Conservation (phyloP, 1,284 basidiomycete species). For the Marasmius fiardii region DNA sequence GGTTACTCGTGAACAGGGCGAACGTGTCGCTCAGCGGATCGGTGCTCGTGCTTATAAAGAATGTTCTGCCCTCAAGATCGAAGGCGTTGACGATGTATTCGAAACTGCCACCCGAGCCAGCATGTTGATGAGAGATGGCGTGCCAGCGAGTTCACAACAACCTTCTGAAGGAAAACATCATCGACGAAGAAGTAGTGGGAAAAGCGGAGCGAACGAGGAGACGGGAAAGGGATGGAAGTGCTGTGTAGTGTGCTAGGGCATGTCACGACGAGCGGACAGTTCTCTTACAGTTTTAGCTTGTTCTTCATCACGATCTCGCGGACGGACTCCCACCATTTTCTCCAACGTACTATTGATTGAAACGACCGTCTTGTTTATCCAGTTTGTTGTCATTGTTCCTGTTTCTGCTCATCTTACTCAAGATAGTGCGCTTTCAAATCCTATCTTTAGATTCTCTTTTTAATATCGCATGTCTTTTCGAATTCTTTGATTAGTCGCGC, state of each 20-base stretch:
- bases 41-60: constrained; percentile 92
- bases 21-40: constrained; percentile 75
- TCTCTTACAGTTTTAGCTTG: constrained; percentile 6
- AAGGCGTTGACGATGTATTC: constrained; percentile 94
- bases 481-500: background rate
- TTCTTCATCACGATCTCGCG: background rate
- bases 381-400: constrained; percentile 3
- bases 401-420: constrained; percentile 7
- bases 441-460: constrained; percentile 11
- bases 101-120: constrained; percentile 92
- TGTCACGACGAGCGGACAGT: background rate
- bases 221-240: constrained; percentile 50
- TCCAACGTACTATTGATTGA: constrained; percentile 1
- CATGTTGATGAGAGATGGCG: constrained; percentile 89
- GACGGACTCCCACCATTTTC: constrained; percentile 1
- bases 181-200: constrained; percentile 49
- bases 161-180: constrained; percentile 40
- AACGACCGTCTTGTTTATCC: constrained; percentile 4
- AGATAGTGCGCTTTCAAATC: constrained; percentile 7
- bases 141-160: constrained; percentile 43
- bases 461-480: constrained; percentile 1
- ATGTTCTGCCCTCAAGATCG: constrained; percentile 87
- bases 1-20: constrained; percentile 73
- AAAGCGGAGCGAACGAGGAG: constrained; percentile 40
- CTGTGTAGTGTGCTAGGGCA: constrained; percentile 52